A percentile compares a stretch with the other conserved stretches of the same genome.
Evolutionary conservation across 1,284 basidiomycete genomes (phyloP).

Genomic region (Naganishia liquefaciens): DNA sequence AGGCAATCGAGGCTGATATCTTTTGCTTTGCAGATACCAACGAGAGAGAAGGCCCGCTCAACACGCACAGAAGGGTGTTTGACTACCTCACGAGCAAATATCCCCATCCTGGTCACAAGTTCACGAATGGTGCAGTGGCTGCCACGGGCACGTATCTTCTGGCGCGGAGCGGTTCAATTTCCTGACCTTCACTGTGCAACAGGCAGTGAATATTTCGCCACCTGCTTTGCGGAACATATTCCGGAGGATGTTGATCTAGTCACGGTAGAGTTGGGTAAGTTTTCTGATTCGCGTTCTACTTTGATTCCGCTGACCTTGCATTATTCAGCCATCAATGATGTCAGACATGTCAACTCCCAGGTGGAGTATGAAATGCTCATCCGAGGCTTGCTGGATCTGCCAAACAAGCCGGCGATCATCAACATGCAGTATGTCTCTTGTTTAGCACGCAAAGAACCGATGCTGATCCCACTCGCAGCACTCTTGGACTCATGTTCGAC

Average conservation of each 20-base stretch:
- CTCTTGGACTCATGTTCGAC: slow-evolving; percentile 21
- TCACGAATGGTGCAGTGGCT: slow-evolving; percentile 47
- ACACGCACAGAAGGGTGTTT: slow-evolving; percentile 45
- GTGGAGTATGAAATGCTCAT: slow-evolving; percentile 48
- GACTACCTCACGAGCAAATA: slow-evolving; percentile 43
- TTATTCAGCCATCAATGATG: slow-evolving; percentile 44
- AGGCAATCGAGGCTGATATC: neutral
- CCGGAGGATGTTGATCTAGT: slow-evolving; percentile 48
- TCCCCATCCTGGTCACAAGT: slow-evolving; percentile 41
- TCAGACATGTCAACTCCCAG: slow-evolving; percentile 32
- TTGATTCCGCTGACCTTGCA: neutral
- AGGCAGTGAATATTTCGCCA: slow-evolving; percentile 47
- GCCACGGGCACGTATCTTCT: slow-evolving; percentile 32
- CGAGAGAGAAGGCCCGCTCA: slow-evolving; percentile 25
- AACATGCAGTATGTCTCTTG: slow-evolving; percentile 46
- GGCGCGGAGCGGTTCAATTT: no score
- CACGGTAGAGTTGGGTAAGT: slow-evolving; percentile 44
- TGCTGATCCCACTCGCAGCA: slow-evolving; percentile 3
- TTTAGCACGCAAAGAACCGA: neutral
- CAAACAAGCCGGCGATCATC: slow-evolving; percentile 48
- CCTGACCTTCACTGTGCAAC: slow-evolving; percentile 22
- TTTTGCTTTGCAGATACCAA: neutral
- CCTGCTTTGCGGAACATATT: slow-evolving; percentile 52
- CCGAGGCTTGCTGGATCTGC: slow-evolving; percentile 44
- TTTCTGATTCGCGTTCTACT: neutral